Evolutionary conservation across 2,329 filamentous ascomycete species (phyloP).

Genomic region (Orbilia quercus): DNA sequence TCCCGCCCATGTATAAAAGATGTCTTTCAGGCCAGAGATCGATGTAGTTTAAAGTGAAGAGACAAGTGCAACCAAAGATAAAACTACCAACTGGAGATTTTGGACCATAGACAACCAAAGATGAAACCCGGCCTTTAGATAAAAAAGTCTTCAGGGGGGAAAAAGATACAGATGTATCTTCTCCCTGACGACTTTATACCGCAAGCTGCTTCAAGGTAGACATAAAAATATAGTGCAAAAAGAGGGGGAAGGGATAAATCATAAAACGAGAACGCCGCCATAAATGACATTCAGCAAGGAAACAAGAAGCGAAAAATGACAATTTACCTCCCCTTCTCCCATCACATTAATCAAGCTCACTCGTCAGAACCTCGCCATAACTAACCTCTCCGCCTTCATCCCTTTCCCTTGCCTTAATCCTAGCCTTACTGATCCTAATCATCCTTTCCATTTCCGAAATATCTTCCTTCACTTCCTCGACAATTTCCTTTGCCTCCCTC

Average conservation of each 20-base stretch:
- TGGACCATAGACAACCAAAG: background rate
- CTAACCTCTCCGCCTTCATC: constrained; percentile 36
- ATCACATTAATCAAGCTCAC: constrained; percentile 36
- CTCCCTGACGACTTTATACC: background rate
- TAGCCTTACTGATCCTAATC: constrained; percentile 57
- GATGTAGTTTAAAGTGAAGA: background rate
- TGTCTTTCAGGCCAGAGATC: too few species aligned
- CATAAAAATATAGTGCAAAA: constrained; percentile 15
- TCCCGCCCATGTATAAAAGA: too few species aligned
- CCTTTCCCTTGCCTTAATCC: constrained; percentile 11
- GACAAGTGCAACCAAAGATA: background rate
- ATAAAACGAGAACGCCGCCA: constrained; percentile 23
- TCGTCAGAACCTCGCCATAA: constrained; percentile 51
- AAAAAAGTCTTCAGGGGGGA: too few species aligned
- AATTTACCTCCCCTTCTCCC: background rate
- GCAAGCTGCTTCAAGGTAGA: background rate
- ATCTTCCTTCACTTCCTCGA: constrained; percentile 79
- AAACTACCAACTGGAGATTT: background rate
- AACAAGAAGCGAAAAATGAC: background rate
- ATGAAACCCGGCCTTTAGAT: background rate
- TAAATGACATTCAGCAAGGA: constrained; percentile 6
- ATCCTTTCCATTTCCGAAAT: constrained; percentile 70
- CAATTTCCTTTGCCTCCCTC: constrained; percentile 72
- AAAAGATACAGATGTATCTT: background rate
- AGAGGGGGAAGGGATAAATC: constrained; percentile 3